Evolutionary conservation across 169 alveolate species (phyloP), one percentile per base, ranked within the genome.

Genomic region (Cryptosporidium canis): DNA sequence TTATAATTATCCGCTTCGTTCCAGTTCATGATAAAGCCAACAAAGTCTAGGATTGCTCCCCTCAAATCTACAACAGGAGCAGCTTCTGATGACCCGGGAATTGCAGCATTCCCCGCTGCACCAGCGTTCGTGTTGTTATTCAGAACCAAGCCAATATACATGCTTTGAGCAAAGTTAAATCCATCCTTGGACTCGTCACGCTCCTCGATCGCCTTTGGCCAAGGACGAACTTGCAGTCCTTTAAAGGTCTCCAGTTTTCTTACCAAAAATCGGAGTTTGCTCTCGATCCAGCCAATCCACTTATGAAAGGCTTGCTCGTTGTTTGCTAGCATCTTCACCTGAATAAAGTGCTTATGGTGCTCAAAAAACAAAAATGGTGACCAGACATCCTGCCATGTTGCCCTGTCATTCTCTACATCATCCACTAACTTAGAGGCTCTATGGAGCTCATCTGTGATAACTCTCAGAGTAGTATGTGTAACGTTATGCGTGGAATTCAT

Each of bases 401-500:
- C 87, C 11, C 39, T 70, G 48, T 63, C 90, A 85, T 66, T 85
- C 83, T 91, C 94, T 91, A 85, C 67, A 37, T 53, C 90, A 43
- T 56, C 67, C 33, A 91, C 72, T 48, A 91, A 67, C 33, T 83
- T 56, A 44, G 90, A 87, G 3, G 95, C 98, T 18, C 95, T 83
- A 48, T 91, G 92, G 63, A 98, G 92, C 83, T 98, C 99, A 55
- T 95, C 98, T 18, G 95, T 90, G 90, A 98, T 91, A 33, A 96
- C 97, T 61, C 96, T 91, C 93, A 95, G 95, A 11, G 99, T 97
- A 37, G 99, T 94, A 66, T 90, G 92, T 8, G 98, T 95, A 31
- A 98, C 99, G 90, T 96, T 96, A 83, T 96, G 95, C 83, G 98
- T 97, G n/a, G 99, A 94, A 90, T 98, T 98, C 98, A 97, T 97